A percentile compares a stretch with the other conserved stretches of the same genome.
These are phyloP conservation scores for Botrytis sinoallii DNA, from an alignment of 2,329 filamentous ascomycete genomes.

Conservation along the genomic window DNA sequence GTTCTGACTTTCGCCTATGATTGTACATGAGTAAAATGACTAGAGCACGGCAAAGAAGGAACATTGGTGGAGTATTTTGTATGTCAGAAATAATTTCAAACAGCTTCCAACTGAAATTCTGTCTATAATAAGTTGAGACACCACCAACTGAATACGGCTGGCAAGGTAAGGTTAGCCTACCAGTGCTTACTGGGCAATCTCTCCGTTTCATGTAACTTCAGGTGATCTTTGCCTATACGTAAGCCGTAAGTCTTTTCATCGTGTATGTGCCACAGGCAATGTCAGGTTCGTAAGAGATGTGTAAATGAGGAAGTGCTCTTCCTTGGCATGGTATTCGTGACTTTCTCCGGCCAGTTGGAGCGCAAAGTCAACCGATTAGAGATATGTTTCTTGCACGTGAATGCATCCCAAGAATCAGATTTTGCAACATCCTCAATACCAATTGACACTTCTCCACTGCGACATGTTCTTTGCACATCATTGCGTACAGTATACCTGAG, in stretches of 20 bases:
- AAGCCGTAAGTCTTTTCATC: neutral
- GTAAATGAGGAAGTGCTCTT: neutral
- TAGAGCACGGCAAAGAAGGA: neutral
- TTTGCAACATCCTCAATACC: neutral
- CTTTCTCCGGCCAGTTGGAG: neutral
- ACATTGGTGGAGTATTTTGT: neutral
- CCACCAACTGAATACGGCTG: neutral
- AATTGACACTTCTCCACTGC: slow-evolving; percentile 6
- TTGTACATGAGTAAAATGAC: neutral
- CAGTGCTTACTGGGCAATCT: neutral
- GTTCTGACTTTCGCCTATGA: neutral
- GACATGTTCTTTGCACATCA: neutral
- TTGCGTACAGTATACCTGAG: neutral
- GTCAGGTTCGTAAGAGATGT: neutral
- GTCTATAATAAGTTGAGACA: slow-evolving; percentile 7
- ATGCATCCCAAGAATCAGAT: neutral
- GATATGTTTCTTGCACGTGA: neutral
- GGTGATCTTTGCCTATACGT: neutral
- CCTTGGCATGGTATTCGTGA: neutral
- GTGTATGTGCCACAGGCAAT: neutral
- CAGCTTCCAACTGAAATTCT: neutral
- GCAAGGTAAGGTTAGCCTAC: neutral
- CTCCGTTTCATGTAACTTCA: neutral
- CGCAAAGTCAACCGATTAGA: neutral
- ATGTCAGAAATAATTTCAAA: neutral